Percentiles rank a stretch among this genome's conserved stretches.
phyloP scores from a whole-genome alignment of 1,139 yeast species.

The Candida mesenterica region DNA sequence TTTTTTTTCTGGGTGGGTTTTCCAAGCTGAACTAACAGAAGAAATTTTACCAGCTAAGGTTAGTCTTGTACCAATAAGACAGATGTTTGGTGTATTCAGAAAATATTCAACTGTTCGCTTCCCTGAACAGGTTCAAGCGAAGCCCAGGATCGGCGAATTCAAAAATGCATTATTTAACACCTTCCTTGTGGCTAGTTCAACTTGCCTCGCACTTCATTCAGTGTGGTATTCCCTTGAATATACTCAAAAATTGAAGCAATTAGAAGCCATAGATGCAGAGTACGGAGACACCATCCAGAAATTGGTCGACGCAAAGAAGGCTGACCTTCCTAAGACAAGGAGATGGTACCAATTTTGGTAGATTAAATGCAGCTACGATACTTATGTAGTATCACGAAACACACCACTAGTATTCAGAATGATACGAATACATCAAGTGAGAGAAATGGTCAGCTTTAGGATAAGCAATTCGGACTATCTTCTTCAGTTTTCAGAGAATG shows the following conservation, averaged over 20 bases:
- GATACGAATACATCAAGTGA: too few relatives aligned
- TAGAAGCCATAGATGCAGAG: slow-evolving; percentile 22
- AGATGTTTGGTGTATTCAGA: slow-evolving; percentile 2
- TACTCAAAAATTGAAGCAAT: slow-evolving; percentile 25
- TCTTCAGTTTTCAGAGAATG: too few relatives aligned
- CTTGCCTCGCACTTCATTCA: slow-evolving; percentile 38
- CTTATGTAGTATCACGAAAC: too few relatives aligned
- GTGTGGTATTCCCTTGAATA: slow-evolving; percentile 34
- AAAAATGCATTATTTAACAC: slow-evolving; percentile 39
- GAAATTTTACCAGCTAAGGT: too few relatives aligned
- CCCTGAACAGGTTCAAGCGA: slow-evolving; percentile 17
- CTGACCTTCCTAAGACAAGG: slow-evolving; percentile 16
- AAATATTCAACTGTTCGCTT: slow-evolving; percentile 11
- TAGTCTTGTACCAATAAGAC: too few relatives aligned
- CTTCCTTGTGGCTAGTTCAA: slow-evolving; percentile 40
- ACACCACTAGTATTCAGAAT: too few relatives aligned
- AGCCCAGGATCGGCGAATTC: slow-evolving; percentile 40
- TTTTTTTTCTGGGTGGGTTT: too few relatives aligned
- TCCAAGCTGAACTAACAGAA: too few relatives aligned
- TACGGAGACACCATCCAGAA: slow-evolving; percentile 33
- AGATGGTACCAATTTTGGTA: slow-evolving; percentile 29
- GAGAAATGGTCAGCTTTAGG: too few relatives aligned
- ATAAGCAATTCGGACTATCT: too few relatives aligned
- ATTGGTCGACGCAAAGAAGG: slow-evolving; percentile 30
- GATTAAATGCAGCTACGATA: background rate